Conservation (phyloP, 139 green algal genomes). For the Pedinophyceae sp. region DNA sequence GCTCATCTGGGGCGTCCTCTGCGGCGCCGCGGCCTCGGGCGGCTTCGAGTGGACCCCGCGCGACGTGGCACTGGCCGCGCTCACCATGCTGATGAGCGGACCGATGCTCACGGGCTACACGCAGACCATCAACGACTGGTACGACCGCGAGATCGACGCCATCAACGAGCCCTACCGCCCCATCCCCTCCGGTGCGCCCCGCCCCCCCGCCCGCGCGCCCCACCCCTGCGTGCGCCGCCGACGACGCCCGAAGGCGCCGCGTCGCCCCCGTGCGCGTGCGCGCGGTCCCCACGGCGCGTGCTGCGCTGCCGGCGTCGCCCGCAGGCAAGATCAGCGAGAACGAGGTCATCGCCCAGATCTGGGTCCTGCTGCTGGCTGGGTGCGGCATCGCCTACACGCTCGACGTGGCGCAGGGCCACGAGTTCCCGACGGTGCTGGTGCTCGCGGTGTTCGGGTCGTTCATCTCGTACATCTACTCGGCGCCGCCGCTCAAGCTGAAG, state of each 20-base stretch:
- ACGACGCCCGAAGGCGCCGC: too few relatives aligned
- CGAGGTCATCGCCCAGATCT: slow-evolving; percentile 79
- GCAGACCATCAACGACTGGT: slow-evolving; percentile 98
- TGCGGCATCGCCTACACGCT: slow-evolving; percentile 60
- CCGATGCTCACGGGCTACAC: slow-evolving; percentile 97
- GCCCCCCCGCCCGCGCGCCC: background rate
- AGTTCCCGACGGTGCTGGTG: slow-evolving; percentile 44
- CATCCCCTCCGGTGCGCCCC: slow-evolving; percentile 72
- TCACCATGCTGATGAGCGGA: slow-evolving; percentile 87
- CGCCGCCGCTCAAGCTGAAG: slow-evolving; percentile 96
- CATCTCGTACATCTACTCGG: slow-evolving; percentile 98
- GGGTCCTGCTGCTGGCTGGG: slow-evolving; percentile 65
- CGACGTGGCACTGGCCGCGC: slow-evolving; percentile 50
- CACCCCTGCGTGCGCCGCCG: background rate
- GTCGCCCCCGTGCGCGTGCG: too few relatives aligned
- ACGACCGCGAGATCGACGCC: slow-evolving; percentile 94
- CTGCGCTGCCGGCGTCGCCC: background rate
- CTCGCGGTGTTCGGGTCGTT: slow-evolving; percentile 81
- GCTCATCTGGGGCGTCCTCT: slow-evolving; percentile 92
- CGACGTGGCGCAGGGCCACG: slow-evolving; percentile 51
- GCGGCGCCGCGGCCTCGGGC: slow-evolving; percentile 83
- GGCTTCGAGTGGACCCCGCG: slow-evolving; percentile 78
- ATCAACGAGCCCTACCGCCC: slow-evolving; percentile 98
- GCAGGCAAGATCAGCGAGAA: slow-evolving; percentile 61
- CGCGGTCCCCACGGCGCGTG: background rate